A percentile compares a stretch with the other conserved stretches of the same genome.
These are phyloP conservation scores for Aspergillus pseudoglaucus DNA, from an alignment of 2,329 filamentous ascomycete genomes.

Conservation along the genomic window DNA sequence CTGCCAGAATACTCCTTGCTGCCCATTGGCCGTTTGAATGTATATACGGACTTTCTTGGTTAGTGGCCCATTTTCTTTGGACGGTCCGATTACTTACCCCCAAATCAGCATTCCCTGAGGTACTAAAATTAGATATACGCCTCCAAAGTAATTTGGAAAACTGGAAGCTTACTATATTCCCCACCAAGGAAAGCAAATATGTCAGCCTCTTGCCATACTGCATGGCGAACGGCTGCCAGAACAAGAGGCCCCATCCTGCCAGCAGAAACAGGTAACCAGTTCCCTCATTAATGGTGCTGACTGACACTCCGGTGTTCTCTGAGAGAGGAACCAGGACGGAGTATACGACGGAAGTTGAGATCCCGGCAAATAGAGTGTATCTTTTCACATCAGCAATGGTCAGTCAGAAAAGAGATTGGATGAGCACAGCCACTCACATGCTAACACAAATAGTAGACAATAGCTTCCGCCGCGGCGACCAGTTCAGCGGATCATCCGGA, in stretches of 20 bases:
- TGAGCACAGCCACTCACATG: constrained; percentile 21
- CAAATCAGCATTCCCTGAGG: constrained; percentile 22
- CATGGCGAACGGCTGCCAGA: constrained; percentile 44
- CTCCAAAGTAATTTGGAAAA: not conserved
- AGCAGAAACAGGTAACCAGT: constrained; percentile 38
- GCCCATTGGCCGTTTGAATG: constrained; percentile 33
- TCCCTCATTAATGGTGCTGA: constrained; percentile 31
- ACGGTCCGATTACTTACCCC: constrained; percentile 19
- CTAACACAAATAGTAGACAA: constrained; percentile 38
- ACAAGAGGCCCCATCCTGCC: constrained; percentile 40
- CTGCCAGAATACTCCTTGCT: constrained; percentile 29
- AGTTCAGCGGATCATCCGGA: constrained; percentile 44
- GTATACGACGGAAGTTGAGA: constrained; percentile 33
- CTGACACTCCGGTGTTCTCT: constrained; percentile 28
- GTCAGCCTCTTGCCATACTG: constrained; percentile 38
- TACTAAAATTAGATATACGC: not conserved
- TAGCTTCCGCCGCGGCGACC: constrained; percentile 38
- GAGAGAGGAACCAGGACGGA: constrained; percentile 34
- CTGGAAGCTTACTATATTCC: constrained; percentile 22
- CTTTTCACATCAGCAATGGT: constrained; percentile 12
- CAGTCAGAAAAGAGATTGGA: not conserved
- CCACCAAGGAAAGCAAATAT: constrained; percentile 27
- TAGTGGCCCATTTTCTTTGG: not conserved
- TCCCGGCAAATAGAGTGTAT: constrained; percentile 34
- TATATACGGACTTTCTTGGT: constrained; percentile 23